Evolutionary conservation across 1,139 yeast genomes (phyloP).

Genomic region (Saccharomyces hybrid): DNA sequence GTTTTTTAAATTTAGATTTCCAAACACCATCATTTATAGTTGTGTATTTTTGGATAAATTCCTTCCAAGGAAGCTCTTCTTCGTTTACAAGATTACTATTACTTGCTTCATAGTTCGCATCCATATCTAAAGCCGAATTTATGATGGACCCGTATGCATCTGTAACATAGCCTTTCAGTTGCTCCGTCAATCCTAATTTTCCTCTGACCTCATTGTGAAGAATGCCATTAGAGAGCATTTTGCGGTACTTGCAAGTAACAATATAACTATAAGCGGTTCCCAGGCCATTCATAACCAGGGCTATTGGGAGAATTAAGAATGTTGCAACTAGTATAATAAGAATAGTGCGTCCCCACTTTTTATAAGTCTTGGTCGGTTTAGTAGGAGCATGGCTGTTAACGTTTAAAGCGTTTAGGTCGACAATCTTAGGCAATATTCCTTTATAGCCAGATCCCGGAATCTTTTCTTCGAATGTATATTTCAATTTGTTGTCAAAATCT

Average conservation of each 20-base stretch:
- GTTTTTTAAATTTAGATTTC: slow-evolving; percentile 14
- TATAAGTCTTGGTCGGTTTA: background rate
- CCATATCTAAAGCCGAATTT: slow-evolving; percentile 8
- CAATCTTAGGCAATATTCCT: slow-evolving; percentile 41
- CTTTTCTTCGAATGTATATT: slow-evolving; percentile 27
- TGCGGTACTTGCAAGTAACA: slow-evolving; percentile 23
- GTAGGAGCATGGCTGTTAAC: background rate
- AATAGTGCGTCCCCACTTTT: slow-evolving; percentile 7
- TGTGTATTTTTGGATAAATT: slow-evolving; percentile 24
- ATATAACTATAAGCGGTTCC: slow-evolving; percentile 29
- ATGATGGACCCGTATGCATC: slow-evolving; percentile 20
- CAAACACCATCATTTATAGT: slow-evolving; percentile 10
- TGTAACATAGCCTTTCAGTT: slow-evolving; percentile 19
- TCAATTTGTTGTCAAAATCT: slow-evolving; percentile 29
- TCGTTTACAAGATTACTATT: slow-evolving; percentile 4
- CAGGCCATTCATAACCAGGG: slow-evolving; percentile 20
- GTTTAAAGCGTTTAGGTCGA: slow-evolving; percentile 38
- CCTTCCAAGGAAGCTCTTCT: slow-evolving; percentile 16
- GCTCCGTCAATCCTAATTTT: slow-evolving; percentile 18
- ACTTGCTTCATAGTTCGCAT: slow-evolving; percentile 8
- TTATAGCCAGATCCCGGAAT: slow-evolving; percentile 22
- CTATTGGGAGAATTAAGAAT: slow-evolving; percentile 21
- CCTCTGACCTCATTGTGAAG: slow-evolving; percentile 16
- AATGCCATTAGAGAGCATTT: slow-evolving; percentile 18
- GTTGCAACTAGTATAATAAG: slow-evolving; percentile 13